Percentiles rank a stretch among this genome's conserved stretches.
phyloP scores from a whole-genome alignment of 1,284 basidiomycete genomes.

The Gymnopus androsaceus region DNA sequence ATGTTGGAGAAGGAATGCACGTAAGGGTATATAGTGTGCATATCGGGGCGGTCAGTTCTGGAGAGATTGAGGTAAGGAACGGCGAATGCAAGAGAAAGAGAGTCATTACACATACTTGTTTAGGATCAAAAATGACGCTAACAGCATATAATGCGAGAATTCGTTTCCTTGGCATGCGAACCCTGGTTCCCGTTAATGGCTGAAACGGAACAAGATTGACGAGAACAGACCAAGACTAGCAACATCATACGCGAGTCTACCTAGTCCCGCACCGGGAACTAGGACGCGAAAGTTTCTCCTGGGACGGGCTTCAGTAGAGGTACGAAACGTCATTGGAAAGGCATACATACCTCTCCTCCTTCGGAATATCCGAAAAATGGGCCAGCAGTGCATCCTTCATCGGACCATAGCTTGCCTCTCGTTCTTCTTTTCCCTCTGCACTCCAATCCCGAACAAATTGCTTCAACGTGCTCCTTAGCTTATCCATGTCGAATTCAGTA shows the following conservation, averaged over 20 bases:
- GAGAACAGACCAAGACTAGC: conserved; percentile 68
- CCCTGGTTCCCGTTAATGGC: conserved; percentile 45
- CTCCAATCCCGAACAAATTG: conserved; percentile 94
- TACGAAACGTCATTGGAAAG: neutral
- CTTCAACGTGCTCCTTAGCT: conserved; percentile 85
- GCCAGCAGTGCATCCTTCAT: conserved; percentile 73
- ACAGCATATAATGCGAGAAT: conserved; percentile 92
- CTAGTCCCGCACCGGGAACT: conserved; percentile 87
- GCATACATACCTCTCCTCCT: conserved; percentile 48
- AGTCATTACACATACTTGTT: conserved; percentile 55
- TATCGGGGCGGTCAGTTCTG: conserved; percentile 67
- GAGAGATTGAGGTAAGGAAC: neutral
- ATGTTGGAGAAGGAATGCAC: conserved; percentile 89
- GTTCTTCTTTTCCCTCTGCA: conserved; percentile 71
- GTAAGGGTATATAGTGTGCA: conserved; percentile 84
- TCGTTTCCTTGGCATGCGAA: conserved; percentile 91
- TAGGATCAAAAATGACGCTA: conserved; percentile 81
- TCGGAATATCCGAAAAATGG: conserved; percentile 60
- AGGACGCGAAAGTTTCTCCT: conserved; percentile 71
- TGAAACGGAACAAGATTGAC: neutral
- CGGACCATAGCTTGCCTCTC: conserved; percentile 77
- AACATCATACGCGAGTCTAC: conserved; percentile 84
- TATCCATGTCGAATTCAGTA: conserved; percentile 80
- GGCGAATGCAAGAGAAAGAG: conserved; percentile 1
- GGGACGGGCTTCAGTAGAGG: conserved; percentile 3